Percentiles rank a stretch among this genome's conserved stretches.
Evolutionary conservation across 148 eudicot species (phyloP).

Genomic region (Amaranthus cruentus): DNA sequence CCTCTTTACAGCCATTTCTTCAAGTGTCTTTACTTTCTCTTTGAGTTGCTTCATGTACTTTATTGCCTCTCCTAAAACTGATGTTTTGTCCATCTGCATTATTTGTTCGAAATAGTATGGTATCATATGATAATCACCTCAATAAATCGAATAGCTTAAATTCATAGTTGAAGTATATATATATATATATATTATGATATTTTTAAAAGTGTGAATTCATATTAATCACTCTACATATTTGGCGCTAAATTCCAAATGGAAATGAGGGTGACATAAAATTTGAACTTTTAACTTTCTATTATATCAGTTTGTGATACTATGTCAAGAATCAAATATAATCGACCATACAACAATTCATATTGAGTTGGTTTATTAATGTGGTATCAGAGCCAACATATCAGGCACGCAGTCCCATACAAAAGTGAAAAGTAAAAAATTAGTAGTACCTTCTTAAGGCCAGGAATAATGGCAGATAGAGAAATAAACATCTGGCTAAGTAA

Average conservation of each 20-base stretch:
- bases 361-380: not conserved
- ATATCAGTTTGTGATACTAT: not conserved
- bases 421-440: too few relatives aligned
- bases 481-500: slow-evolving; percentile 23
- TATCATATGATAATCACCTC: too few relatives aligned
- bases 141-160: too few relatives aligned
- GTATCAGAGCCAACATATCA: not conserved
- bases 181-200: too few relatives aligned
- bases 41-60: slow-evolving; percentile 18
- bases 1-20: slow-evolving; percentile 8
- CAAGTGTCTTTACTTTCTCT: slow-evolving; percentile 24
- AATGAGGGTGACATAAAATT: too few relatives aligned
- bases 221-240: too few relatives aligned
- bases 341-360: not conserved
- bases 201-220: too few relatives aligned
- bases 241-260: too few relatives aligned
- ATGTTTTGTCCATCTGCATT: slow-evolving; percentile 21
- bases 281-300: too few relatives aligned
- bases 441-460: slow-evolving; percentile 33
- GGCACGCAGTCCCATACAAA: too few relatives aligned
- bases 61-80: slow-evolving; percentile 26
- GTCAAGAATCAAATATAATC: not conserved
- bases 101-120: not conserved
- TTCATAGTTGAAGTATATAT: too few relatives aligned
- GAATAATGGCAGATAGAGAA: slow-evolving; percentile 32